Conservation (phyloP, 352 stramenopile genomes). For the Globisporangium uncinulatum region DNA sequence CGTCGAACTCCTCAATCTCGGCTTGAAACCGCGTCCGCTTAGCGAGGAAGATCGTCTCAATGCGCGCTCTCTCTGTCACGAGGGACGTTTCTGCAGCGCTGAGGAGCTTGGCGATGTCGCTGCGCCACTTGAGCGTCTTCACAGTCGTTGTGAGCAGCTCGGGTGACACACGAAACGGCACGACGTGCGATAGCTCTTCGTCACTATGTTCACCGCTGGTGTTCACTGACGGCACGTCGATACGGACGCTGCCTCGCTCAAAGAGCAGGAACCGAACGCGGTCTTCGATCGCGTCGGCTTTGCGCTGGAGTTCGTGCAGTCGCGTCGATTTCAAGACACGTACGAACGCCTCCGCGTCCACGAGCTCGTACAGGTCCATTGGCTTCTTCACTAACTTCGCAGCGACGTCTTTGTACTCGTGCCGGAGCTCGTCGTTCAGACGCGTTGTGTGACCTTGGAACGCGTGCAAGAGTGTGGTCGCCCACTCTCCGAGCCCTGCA, state of each 20-base stretch:
- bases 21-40: slow-evolving; percentile 65
- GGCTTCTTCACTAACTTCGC: slow-evolving; percentile 52
- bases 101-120: slow-evolving; percentile 48
- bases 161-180: slow-evolving; percentile 13
- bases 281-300: slow-evolving; percentile 42
- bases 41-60: slow-evolving; percentile 65
- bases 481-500: slow-evolving; percentile 32
- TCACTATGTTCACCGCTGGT: background rate
- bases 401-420: slow-evolving; percentile 75
- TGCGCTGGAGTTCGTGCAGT: slow-evolving; percentile 42
- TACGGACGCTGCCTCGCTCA: slow-evolving; percentile 34
- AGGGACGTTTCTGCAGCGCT: slow-evolving; percentile 46
- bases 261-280: slow-evolving; percentile 65
- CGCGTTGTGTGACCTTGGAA: slow-evolving; percentile 49
- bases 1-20: slow-evolving; percentile 74
- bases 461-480: slow-evolving; percentile 24
- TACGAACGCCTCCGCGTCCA: slow-evolving; percentile 58
- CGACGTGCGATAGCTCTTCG: background rate
- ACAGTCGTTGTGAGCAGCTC: slow-evolving; percentile 53
- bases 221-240: slow-evolving; percentile 8
- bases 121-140: slow-evolving; percentile 65
- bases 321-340: slow-evolving; percentile 33
- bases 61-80: slow-evolving; percentile 51
- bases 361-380: slow-evolving; percentile 66
- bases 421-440: slow-evolving; percentile 46